Evolutionary conservation across 163 green algal species (phyloP), one percentile per base, ranked within the genome.

Genomic region (Volvox carteri): DNA sequence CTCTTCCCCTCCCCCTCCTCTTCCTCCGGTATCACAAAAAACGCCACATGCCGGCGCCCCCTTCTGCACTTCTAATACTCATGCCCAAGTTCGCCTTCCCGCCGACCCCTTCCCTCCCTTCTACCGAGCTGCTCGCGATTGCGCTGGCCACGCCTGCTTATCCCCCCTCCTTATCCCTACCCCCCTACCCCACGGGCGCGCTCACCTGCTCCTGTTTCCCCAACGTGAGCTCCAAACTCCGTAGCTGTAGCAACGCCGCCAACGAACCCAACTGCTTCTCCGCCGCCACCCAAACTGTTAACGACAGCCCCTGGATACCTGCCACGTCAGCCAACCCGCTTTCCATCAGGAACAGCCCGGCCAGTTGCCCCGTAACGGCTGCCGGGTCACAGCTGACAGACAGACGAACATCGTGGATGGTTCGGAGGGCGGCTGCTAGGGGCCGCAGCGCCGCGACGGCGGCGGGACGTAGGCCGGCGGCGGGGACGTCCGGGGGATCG

Each of bases 181-280:
- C n/a, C n/a, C n/a, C n/a, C n/a, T n/a, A n/a, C n/a, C n/a, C n/a
- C n/a, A n/a, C n/a, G n/a, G n/a, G n/a, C n/a, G n/a, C n/a, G n/a
- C n/a, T n/a, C 58, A 86, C 79, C 60, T 86, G 81, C 65, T 87
- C 81, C 67, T 87, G 81, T 65, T 87, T 87, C 14, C 81, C 81
- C 62, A 87, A 42, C 46, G 81, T 87, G 33, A 87, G 81, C 19
- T 87, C 81, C 44, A 87, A 33, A 48, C 81, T 87, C 5, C 81
- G 65, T 65, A 87, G 48, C 81, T 87, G 81, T 33, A 6, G 1
- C 67, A 87, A 23, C 21, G 39, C 81, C 35, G 67, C 81, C 81
- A 87, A 65, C 12, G 41, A 54, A 11, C 65, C 81, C 81, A 87
- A 33, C 81, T 87, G 81, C 30, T 23, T 54, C 81, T 87, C 65